Conservation (phyloP, 768 basidiomycete species). For the Coprinopsis sp. region DNA sequence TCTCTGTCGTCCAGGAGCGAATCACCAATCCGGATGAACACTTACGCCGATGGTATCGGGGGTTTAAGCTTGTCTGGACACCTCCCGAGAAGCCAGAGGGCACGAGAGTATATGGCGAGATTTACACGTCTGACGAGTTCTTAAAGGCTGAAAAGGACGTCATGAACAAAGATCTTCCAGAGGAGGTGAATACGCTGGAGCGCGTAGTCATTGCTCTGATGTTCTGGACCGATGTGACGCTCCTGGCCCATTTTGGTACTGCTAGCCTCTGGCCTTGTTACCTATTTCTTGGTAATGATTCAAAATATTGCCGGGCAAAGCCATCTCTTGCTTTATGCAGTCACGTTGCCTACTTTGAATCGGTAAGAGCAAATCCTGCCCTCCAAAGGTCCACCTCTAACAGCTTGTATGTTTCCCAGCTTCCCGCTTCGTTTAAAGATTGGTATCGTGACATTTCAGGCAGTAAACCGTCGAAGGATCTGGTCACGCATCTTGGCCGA, state of each 20-base stretch:
- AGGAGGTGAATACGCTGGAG: constrained; percentile 15
- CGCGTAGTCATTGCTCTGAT: constrained; percentile 21
- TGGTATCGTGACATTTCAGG: neutral
- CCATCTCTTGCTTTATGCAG: constrained; percentile 16
- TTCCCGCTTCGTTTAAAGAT: constrained; percentile 6
- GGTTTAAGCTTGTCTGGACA: no score
- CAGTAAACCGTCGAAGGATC: neutral
- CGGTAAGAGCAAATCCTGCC: constrained; percentile 11
- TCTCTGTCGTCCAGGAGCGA: constrained; percentile 1
- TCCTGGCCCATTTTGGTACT: constrained; percentile 26
- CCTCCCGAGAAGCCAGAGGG: no score
- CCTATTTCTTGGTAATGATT: constrained; percentile 28
- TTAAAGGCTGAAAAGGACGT: no score
- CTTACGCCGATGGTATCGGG: no score
- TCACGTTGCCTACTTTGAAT: constrained; percentile 34
- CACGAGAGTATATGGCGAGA: no score
- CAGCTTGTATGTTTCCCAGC: constrained; percentile 8
- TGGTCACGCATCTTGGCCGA: neutral
- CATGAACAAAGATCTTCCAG: constrained; percentile 10
- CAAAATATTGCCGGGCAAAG: constrained; percentile 27
- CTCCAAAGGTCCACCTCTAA: neutral
- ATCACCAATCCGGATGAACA: no score
- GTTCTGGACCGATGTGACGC: constrained; percentile 28
- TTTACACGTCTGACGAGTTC: no score
- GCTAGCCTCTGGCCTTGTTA: constrained; percentile 33